Evolutionary conservation across 2,329 filamentous ascomycete genomes (phyloP), one percentile per base, ranked within the genome.

Genomic region (Fusarium brevicatenulatum): DNA sequence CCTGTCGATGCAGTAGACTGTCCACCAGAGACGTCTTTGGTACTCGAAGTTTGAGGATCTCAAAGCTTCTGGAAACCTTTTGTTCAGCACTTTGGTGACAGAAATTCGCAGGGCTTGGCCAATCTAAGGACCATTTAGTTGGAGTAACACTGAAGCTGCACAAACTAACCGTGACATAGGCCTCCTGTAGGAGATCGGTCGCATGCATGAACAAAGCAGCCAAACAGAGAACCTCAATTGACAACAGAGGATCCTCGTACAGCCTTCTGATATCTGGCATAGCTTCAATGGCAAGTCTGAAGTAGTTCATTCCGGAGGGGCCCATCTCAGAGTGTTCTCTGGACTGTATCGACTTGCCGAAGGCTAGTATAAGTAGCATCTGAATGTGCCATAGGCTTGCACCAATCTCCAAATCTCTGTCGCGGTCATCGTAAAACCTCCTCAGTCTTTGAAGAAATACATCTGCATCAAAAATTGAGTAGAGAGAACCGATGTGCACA

Each of bases 1-100:
- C 12, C 73, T 67, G 16, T 75, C 73, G 9, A 75, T 75, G 15
- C 73, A 75, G 42, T 75, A 75, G 7, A 73, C 64, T 15, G 70
- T 69, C 73, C 72, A 75, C 73, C 70, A 75, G 8, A 75, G 58
- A 9, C 62, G 66, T 18, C 72, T 68, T 49, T 62, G 64, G 42
- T 75, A 69, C 59, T 71, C 67, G 6, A 69, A 55, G 32, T 69
- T 69, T 23, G 67, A 36, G 2, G 70, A 69, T 34, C 56, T 70
- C 39, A 71, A 32, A 4, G 57, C 66, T 60, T 75, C 72, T 1
- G 72, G 66, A 28, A 75, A 70, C n/a, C 62, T 47, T 37, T 70
- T 55, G 28, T 74, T 72, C 39, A 74, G 36, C 2, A 67, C 61
- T 37, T 74, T 68, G 13, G 69, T 74, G 6, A 74, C 66, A 9